Evolutionary conservation across 331 rosid genomes (phyloP).

Genomic region (Prunus yedoensis): DNA sequence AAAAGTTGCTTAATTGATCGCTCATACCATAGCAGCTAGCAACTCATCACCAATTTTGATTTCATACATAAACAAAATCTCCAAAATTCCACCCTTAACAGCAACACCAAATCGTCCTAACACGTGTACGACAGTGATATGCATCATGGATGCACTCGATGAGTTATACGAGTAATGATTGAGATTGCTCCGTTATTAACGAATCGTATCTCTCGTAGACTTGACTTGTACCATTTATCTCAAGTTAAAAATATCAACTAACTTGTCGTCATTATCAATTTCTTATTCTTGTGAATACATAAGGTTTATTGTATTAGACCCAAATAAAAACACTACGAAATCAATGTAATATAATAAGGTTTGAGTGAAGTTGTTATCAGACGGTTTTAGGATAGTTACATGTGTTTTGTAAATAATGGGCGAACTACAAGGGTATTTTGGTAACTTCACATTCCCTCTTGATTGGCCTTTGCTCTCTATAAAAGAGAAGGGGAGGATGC

Average conservation of each 20-base stretch:
- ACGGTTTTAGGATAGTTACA: conserved; percentile 14
- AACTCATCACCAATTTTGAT: background rate
- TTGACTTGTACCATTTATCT: too few relatives aligned
- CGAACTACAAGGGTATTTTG: conserved; percentile 29
- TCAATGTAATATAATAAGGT: too few relatives aligned
- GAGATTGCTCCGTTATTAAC: conserved; percentile 4
- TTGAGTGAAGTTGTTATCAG: conserved; percentile 10
- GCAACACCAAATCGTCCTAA: conserved; percentile 13
- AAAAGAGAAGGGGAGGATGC: conserved; percentile 20
- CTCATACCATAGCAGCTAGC: background rate
- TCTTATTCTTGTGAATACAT: too few relatives aligned
- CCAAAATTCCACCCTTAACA: conserved; percentile 6
- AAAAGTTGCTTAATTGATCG: conserved; percentile 20
- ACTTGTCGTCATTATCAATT: too few relatives aligned
- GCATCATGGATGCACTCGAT: background rate
- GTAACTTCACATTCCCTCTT: conserved; percentile 34
- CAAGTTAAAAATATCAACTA: too few relatives aligned
- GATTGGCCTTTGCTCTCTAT: conserved; percentile 29
- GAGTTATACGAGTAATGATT: conserved; percentile 20
- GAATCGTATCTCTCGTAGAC: background rate
- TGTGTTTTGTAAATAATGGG: conserved; percentile 10
- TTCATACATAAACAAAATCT: background rate
- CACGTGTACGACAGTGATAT: conserved; percentile 56
- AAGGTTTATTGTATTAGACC: too few relatives aligned
- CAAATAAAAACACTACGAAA: too few relatives aligned